These are phyloP conservation scores for Nectriaceae sp. DNA, from an alignment of 2,329 filamentous ascomycete genomes.

Conservation along the genomic window DNA sequence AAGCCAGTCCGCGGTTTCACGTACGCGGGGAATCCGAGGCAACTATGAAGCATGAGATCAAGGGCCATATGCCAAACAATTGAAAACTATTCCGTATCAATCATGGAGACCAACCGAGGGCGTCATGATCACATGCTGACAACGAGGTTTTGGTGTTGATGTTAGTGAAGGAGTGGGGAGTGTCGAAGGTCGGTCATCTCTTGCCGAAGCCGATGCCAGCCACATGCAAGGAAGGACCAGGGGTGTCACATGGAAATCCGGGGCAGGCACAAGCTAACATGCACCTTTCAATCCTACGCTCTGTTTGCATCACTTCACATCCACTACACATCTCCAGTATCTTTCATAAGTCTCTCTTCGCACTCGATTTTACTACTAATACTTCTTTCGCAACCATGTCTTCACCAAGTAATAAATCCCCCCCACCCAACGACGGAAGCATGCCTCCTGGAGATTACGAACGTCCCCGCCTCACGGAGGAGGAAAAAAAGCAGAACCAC, in stretches of 20 bases:
- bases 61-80: no score
- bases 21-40: no score
- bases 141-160: slow-evolving; percentile 2
- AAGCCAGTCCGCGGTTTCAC: no score
- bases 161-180: not conserved
- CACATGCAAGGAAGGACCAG: slow-evolving; percentile 26
- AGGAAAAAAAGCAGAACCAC: slow-evolving; percentile 58
- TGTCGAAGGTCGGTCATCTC: not conserved
- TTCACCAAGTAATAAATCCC: slow-evolving; percentile 32
- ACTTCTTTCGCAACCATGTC: slow-evolving; percentile 26
- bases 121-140: slow-evolving; percentile 13
- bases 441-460: slow-evolving; percentile 38
- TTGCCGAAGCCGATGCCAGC: not conserved
- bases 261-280: slow-evolving; percentile 29
- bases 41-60: no score
- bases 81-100: no score
- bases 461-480: slow-evolving; percentile 53
- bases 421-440: slow-evolving; percentile 23
- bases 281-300: slow-evolving; percentile 13
- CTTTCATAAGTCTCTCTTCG: not conserved
- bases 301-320: slow-evolving; percentile 7
- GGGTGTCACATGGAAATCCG: slow-evolving; percentile 34
- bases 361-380: slow-evolving; percentile 2
- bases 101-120: no score
- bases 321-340: not conserved